Evolutionary conservation across 2,329 filamentous ascomycete genomes (phyloP), one percentile per base, ranked within the genome.

Genomic region (Fusarium graminum): DNA sequence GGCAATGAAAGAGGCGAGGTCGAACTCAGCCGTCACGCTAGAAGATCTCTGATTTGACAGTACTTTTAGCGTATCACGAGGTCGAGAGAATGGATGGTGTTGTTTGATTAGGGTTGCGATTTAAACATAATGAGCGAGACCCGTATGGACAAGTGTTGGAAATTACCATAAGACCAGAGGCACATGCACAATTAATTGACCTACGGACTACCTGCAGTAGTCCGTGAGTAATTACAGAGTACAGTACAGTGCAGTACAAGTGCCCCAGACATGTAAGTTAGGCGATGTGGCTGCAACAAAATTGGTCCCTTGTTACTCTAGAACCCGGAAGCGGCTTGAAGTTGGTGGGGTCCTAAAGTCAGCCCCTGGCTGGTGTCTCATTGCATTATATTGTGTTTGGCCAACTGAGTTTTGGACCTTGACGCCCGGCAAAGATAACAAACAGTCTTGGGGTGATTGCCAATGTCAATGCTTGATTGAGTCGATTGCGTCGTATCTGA

Each of bases 221-320:
- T n/a, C n/a, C n/a, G n/a, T n/a, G n/a, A n/a, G n/a, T n/a, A n/a
- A n/a, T n/a, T n/a, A n/a, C n/a, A n/a, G n/a, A n/a, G n/a, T n/a
- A n/a, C n/a, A n/a, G n/a, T n/a, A n/a, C n/a, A n/a, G n/a, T n/a
- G n/a, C n/a, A 45, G 58, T 38, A 49, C 26, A 52, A 32, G 46
- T 65, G 71, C 70, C 70, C 70, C 65, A 64, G 69, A 72, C 65
- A 60, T 36, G 16, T 4, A n/a, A n/a, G n/a, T n/a, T 29, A 54
- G 50, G 42, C 32, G 51, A 36, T 52, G 67, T 67, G 62, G 62
- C 67, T 63, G 59, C 43, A 54, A 55, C 56, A 59, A 45, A 45
- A 50, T 39, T 57, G 52, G 60, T 63, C 49, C 61, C 68, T 54
- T 60, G 60, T 38, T 22, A 40, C 52, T 53, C 57, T 25, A 52